phyloP scores from a whole-genome alignment of 1,139 yeast genomes.

The Debaryomyces fabryi region DNA sequence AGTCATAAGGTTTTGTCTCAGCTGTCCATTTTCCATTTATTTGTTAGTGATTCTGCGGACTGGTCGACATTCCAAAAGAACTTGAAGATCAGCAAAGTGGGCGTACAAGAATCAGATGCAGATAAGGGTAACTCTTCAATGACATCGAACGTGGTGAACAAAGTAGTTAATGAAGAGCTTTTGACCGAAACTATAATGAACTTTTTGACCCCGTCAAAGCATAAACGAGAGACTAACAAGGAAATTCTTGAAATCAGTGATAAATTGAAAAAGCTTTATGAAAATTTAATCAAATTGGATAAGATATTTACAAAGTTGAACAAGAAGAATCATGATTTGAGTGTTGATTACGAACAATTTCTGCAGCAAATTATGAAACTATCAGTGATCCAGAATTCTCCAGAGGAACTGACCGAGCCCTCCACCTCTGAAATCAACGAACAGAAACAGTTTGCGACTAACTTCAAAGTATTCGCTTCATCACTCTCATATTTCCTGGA shows the following conservation, averaged over 20 bases:
- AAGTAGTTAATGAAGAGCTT: constrained; percentile 59
- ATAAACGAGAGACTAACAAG: constrained; percentile 67
- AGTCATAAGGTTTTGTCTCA: constrained; percentile 72
- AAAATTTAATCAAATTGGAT: constrained; percentile 77
- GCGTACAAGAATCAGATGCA: constrained; percentile 21
- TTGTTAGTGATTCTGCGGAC: constrained; percentile 73
- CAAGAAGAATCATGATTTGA: constrained; percentile 71
- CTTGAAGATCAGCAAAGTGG: constrained; percentile 45
- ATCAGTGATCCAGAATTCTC: constrained; percentile 45
- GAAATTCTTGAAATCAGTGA: constrained; percentile 86
- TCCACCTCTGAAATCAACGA: not conserved
- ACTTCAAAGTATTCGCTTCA: constrained; percentile 44
- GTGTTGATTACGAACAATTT: constrained; percentile 72
- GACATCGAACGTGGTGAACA: constrained; percentile 36
- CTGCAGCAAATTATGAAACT: constrained; percentile 70
- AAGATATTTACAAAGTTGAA: constrained; percentile 73
- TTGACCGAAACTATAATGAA: constrained; percentile 88
- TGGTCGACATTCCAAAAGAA: constrained; percentile 82
- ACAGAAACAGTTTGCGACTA: constrained; percentile 21
- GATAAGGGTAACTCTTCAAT: constrained; percentile 22
- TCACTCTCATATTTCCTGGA: constrained; percentile 54
- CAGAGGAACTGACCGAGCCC: not conserved
- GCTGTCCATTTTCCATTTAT: constrained; percentile 73
- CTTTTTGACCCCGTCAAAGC: constrained; percentile 77
- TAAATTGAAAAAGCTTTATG: constrained; percentile 79